phyloP scores from a whole-genome alignment of 352 stramenopile genomes.

The Globisporangium apiculatum region DNA sequence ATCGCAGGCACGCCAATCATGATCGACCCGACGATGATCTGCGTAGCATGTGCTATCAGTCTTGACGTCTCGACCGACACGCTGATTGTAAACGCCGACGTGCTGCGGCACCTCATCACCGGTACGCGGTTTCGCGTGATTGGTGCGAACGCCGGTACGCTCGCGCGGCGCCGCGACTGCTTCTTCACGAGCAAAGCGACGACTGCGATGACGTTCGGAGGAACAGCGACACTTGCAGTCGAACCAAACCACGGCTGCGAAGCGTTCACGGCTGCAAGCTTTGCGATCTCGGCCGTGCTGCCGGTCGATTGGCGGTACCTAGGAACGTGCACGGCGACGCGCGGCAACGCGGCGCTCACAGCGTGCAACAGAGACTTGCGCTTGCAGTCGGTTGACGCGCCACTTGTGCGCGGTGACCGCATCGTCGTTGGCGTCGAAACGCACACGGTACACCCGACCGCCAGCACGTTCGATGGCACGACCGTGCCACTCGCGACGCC shows the following conservation, averaged over 20 bases:
- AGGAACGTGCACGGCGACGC: constrained; percentile 45
- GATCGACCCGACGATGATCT: constrained; percentile 47
- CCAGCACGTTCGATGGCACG: constrained; percentile 41
- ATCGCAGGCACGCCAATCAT: constrained; percentile 23
- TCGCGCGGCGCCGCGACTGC: constrained; percentile 46
- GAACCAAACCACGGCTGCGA: constrained; percentile 46
- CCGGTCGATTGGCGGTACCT: constrained; percentile 62
- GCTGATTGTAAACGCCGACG: constrained; percentile 49
- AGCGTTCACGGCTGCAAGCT: constrained; percentile 28
- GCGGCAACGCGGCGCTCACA: constrained; percentile 19
- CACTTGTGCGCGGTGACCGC: constrained; percentile 66
- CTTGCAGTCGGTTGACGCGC: constrained; percentile 18
- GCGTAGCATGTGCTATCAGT: constrained; percentile 40
- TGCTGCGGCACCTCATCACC: constrained; percentile 43
- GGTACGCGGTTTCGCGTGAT: constrained; percentile 61
- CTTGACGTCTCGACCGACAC: constrained; percentile 35
- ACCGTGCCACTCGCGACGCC: constrained; percentile 58
- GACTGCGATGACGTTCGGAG: constrained; percentile 17
- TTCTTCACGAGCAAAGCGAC: constrained; percentile 59
- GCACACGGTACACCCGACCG: constrained; percentile 52
- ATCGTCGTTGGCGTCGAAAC: constrained; percentile 75
- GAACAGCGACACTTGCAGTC: constrained; percentile 33
- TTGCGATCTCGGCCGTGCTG: constrained; percentile 48
- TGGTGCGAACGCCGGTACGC: constrained; percentile 46
- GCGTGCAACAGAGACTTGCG: constrained; percentile 42